Evolutionary conservation across 1,284 basidiomycete species (phyloP).

Genomic region (Trichosporon sp.): DNA sequence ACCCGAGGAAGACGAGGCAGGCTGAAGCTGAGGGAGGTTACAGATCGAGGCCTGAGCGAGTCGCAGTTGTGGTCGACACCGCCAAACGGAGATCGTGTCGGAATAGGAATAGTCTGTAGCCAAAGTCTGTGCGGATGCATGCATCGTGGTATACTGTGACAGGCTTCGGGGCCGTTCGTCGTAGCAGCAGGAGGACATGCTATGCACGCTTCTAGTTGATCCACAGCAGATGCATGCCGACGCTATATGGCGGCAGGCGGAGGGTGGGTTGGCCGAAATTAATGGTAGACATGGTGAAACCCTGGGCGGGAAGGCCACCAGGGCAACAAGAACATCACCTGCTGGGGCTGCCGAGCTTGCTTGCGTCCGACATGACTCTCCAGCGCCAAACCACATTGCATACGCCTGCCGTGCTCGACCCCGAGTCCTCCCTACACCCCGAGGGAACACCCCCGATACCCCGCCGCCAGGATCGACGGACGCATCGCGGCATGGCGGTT

Average conservation of each 20-base stretch:
- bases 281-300: constrained; percentile 1
- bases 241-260: background rate
- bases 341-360: background rate
- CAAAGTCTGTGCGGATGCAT: background rate
- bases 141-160: background rate
- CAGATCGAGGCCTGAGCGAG: background rate
- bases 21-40: background rate
- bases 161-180: background rate
- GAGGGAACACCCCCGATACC: background rate
- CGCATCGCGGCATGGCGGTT: background rate
- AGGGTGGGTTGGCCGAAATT: background rate
- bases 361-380: background rate
- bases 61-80: background rate
- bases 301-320: constrained; percentile 14
- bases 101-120: background rate
- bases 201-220: background rate
- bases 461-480: background rate
- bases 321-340: constrained; percentile 3
- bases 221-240: too few relatives aligned
- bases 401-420: background rate
- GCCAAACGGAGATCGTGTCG: too few relatives aligned
- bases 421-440: background rate
- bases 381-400: background rate
- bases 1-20: background rate
- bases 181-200: background rate